Evolutionary conservation across 257 asterid species (phyloP), one percentile per base, ranked within the genome.

Genomic region (Thymus quinquecostatus): DNA sequence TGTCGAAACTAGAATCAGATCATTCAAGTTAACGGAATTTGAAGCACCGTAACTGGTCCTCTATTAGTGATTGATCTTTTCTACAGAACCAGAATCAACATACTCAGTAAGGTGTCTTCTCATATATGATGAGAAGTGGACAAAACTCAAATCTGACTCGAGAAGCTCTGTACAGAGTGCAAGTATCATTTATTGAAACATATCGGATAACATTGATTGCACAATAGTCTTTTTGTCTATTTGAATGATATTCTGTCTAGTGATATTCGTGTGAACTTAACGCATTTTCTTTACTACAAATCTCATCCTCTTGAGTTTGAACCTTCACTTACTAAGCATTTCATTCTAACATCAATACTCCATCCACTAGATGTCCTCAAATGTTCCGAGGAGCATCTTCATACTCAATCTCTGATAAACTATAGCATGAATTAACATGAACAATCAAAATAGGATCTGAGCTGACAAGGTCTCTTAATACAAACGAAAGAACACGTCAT

Each of bases 251-350:
- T 33, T 3, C 13, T 66, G 40, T 21, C 50, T n/a, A 1, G 62
- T 51, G 49, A 14, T 30, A 10, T 30, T 51, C 50, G 2, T 50
- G 8, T 34, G 6, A 36, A 14, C 34, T 51, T n/a, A 12, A 10
- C 47, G 33, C 12, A 13, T 30, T 10, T 49, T 45, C 6, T 6
- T 53, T 21, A 3, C 4, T 8, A 12, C 14, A 66, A n/a, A 33
- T 34, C 3, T 9, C 33, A 51, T 36, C 62, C 50, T 21, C 40
- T 21, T 21, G 21, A 58, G 34, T 40, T 44, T 68, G 13, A 33
- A 69, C 53, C 43, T 43, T 69, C 47, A 44, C 47, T 55, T 8
- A 68, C 13, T n/a, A 43, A 36, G 40, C 40, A 4, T 55, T 58
- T 1, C 44, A 69, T 14, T 57, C 41, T 32, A 48, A 60, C 67